Evolutionary conservation across 2,329 filamentous ascomycete species (phyloP).

Genomic region (Dendryphion nanum): DNA sequence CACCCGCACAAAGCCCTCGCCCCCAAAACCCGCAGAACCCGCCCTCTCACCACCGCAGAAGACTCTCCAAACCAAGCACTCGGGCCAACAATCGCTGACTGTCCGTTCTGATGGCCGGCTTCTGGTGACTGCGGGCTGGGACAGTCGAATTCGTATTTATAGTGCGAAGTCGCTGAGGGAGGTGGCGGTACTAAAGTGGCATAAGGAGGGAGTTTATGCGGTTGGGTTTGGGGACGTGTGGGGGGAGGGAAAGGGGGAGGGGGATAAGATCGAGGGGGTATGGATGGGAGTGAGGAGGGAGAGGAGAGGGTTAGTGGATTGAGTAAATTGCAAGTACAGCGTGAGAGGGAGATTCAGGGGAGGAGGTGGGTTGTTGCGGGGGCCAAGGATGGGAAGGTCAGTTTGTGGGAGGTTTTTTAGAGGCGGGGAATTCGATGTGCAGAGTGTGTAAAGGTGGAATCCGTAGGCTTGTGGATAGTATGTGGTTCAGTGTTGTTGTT

Average conservation of each 20-base stretch:
- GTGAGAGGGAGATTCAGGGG: constrained; percentile 57
- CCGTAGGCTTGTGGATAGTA: too few relatives aligned
- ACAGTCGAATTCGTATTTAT: constrained; percentile 78
- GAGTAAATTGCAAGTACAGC: constrained; percentile 27
- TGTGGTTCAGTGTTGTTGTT: too few relatives aligned
- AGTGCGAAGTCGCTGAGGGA: constrained; percentile 77
- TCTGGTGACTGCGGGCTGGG: constrained; percentile 92
- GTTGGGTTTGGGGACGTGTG: constrained; percentile 65
- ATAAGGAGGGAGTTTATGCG: constrained; percentile 82
- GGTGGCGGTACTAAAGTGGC: constrained; percentile 91
- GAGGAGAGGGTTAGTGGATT: too few relatives aligned
- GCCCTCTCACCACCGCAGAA: constrained; percentile 53
- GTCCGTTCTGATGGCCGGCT: constrained; percentile 79
- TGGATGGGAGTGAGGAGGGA: too few relatives aligned
- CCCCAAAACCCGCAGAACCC: constrained; percentile 5
- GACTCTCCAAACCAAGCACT: constrained; percentile 74
- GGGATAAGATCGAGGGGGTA: too few relatives aligned
- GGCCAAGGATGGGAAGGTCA: constrained; percentile 92
- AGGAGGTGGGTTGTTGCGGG: constrained; percentile 90
- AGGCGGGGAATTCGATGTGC: too few relatives aligned
- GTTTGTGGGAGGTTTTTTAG: constrained; percentile 87
- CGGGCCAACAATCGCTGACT: constrained; percentile 79
- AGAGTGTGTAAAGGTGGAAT: too few relatives aligned
- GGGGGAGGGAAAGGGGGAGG: too few relatives aligned
- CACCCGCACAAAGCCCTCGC: constrained; percentile 6